phyloP scores from a whole-genome alignment of 305 asterid genomes.

The Galium porrigens region DNA sequence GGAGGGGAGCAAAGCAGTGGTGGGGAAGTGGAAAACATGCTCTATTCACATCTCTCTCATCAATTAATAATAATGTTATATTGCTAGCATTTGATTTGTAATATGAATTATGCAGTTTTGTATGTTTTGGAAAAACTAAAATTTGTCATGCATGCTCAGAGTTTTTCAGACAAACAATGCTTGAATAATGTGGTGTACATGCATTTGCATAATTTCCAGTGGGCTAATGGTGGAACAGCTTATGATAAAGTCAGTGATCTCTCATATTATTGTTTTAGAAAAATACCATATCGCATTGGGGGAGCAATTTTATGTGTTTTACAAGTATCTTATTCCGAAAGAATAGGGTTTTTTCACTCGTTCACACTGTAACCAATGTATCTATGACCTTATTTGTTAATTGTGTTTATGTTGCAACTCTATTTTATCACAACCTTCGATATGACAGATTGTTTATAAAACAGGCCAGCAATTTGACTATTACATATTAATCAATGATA shows the following conservation, averaged over 20 bases:
- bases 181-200: slow-evolving; percentile 1
- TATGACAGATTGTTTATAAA: too few relatives aligned
- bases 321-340: neutral
- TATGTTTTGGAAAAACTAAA: neutral
- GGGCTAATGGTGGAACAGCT: slow-evolving; percentile 8
- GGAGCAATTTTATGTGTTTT: neutral
- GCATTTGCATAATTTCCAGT: slow-evolving; percentile 5
- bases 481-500: too few relatives aligned
- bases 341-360: neutral
- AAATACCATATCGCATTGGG: neutral
- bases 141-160: neutral
- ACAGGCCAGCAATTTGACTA: too few relatives aligned
- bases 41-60: neutral
- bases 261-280: too few relatives aligned
- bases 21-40: neutral
- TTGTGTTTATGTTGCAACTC: too few relatives aligned
- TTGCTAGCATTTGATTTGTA: neutral
- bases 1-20: neutral
- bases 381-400: neutral
- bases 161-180: neutral
- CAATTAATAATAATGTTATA: neutral
- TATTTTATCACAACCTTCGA: too few relatives aligned
- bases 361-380: neutral
- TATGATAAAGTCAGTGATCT: slow-evolving; percentile 4
- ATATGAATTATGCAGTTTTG: neutral